phyloP scores from a whole-genome alignment of 352 stramenopile species.

The Pythium pyrilobum region DNA sequence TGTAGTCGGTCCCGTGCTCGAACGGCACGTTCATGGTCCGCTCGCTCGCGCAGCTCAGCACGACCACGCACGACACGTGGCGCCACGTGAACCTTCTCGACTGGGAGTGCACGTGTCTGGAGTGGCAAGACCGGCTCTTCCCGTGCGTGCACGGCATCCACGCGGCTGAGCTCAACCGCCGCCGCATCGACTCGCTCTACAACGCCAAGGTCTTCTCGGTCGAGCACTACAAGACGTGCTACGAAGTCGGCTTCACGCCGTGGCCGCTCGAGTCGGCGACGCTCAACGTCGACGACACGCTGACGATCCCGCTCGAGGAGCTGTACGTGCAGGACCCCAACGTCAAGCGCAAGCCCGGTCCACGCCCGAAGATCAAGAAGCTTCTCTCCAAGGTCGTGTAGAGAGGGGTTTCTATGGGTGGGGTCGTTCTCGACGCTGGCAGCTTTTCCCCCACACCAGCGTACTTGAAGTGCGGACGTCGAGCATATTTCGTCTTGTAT shows the following conservation, averaged over 20 bases:
- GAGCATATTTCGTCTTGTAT: too few species aligned
- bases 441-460: too few species aligned
- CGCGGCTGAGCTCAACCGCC: slow-evolving; percentile 61
- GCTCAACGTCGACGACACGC: slow-evolving; percentile 29
- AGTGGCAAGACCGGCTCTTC: slow-evolving; percentile 76
- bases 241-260: slow-evolving; percentile 49
- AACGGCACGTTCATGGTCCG: slow-evolving; percentile 79
- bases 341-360: slow-evolving; percentile 55
- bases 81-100: slow-evolving; percentile 69
- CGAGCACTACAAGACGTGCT: slow-evolving; percentile 55
- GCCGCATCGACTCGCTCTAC: slow-evolving; percentile 70
- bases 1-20: slow-evolving; percentile 68
- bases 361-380: slow-evolving; percentile 39
- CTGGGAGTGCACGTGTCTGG: slow-evolving; percentile 76
- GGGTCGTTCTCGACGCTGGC: too few species aligned
- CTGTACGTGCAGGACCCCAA: slow-evolving; percentile 48
- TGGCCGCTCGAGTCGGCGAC: slow-evolving; percentile 54
- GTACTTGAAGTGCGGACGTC: too few species aligned
- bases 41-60: slow-evolving; percentile 46
- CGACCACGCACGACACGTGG: slow-evolving; percentile 64
- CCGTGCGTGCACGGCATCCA: slow-evolving; percentile 76
- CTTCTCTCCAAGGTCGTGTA: slow-evolving; percentile 14
- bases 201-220: slow-evolving; percentile 63
- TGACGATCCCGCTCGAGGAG: slow-evolving; percentile 69
- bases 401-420: not conserved